phyloP scores from a whole-genome alignment of 108 stramenopile species.

The Hondaea fermentalgiana region DNA sequence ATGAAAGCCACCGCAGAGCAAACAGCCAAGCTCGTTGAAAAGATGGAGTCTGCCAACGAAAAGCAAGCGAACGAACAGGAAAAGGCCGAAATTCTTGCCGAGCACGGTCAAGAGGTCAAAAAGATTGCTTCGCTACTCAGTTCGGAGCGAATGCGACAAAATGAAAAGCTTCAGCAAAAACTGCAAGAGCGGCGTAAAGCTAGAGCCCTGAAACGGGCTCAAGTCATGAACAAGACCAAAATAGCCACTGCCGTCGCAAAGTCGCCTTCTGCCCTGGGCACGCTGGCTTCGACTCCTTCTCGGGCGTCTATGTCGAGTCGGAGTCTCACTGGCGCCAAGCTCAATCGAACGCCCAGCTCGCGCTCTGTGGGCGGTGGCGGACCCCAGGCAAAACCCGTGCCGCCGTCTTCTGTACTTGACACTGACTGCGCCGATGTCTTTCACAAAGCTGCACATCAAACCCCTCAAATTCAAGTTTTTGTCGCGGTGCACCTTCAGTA shows the following conservation, averaged over 20 bases:
- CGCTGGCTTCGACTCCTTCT: background rate
- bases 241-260: background rate
- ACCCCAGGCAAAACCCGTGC: background rate
- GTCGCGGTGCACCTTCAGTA: background rate
- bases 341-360: background rate
- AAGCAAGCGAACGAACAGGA: background rate
- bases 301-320: background rate
- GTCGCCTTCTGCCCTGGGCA: background rate
- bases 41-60: background rate
- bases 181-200: background rate
- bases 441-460: background rate
- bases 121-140: background rate
- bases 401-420: background rate
- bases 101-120: background rate
- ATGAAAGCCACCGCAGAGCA: background rate
- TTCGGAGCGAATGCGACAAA: background rate
- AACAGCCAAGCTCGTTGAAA: background rate
- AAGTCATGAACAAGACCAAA: background rate
- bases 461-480: background rate
- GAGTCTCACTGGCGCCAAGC: background rate
- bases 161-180: slow-evolving; percentile 5
- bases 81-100: slow-evolving; percentile 4
- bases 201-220: background rate
- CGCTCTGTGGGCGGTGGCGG: background rate
- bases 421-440: background rate